Evolutionary conservation across 441 rosid genomes (phyloP), one percentile per base, ranked within the genome.

Genomic region (Cnidoscolus chayamansa): DNA sequence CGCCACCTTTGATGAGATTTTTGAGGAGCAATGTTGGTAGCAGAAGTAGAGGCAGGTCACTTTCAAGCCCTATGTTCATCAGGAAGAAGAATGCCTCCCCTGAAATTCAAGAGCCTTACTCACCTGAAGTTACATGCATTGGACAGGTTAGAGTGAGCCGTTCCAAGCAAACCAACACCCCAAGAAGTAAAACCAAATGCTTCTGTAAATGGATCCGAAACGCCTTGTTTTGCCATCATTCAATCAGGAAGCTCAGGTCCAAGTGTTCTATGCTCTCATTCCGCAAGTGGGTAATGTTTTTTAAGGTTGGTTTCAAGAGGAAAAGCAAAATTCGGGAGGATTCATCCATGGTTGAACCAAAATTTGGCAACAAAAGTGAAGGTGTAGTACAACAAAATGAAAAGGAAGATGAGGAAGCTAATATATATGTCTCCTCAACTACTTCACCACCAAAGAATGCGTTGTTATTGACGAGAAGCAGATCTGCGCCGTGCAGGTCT

Each of bases 401-500:
- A 20, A 66, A 50, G n/a, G 83, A 32, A 57, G 87, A 72, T 43
- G 75, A 25, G 25, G 62, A 25, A 58, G 12, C 15, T 58, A 58
- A 30, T 13, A 35, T 77, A 12, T 68, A 49, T 11, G 82, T 71
- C 53, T 81, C 89, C 48, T 61, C 82, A 47, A 68, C 74, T 8
- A 64, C 72, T 47, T 74, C 90, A 31, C 94, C 97, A 66, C 97
- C 98, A 19, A 84, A 75, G 72, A 88, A 88, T 72, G 94, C 97
- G 5, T 66, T 91, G 11, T 37, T 85, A 32, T 78, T 93, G 55
- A 93, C 90, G 9, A 85, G 96, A 71, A 85, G 96, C 75, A 88
- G 91, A 86, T 93, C 98, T 80, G 96, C 96, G 1, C 97, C 98
- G 12, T 89, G 88, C 78, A 74, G 94, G 67, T 87, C 96, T 1